phyloP scores from a whole-genome alignment of 768 basidiomycete species.

The Amanita rimosa region DNA sequence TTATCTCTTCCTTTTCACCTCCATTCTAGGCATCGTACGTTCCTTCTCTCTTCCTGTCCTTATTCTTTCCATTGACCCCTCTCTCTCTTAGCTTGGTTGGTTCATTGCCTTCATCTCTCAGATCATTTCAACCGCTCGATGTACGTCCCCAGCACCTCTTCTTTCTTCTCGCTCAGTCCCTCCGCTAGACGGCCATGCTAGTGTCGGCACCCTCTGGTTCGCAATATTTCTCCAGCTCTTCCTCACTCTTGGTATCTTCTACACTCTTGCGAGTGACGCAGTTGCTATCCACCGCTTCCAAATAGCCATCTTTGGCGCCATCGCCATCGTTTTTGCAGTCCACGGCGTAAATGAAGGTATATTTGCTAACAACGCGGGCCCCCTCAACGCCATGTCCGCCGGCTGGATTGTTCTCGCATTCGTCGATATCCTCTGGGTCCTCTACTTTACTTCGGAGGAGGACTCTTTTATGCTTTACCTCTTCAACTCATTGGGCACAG shows the following conservation, averaged over 20 bases:
- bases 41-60: conserved; percentile 8
- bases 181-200: conserved; percentile 26
- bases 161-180: background rate
- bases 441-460: conserved; percentile 96
- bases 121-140: conserved; percentile 44
- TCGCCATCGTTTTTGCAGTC: conserved; percentile 85
- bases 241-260: conserved; percentile 61
- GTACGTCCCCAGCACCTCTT: conserved; percentile 21
- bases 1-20: conserved; percentile 85
- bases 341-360: conserved; percentile 59
- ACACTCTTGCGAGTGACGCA: conserved; percentile 77
- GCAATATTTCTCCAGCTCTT: conserved; percentile 69
- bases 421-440: conserved; percentile 90
- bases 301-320: conserved; percentile 79
- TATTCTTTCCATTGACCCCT: conserved; percentile 3
- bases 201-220: conserved; percentile 70
- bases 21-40: conserved; percentile 68
- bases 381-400: conserved; percentile 76
- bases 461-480: conserved; percentile 77
- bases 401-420: conserved; percentile 92
- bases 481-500: conserved; percentile 83
- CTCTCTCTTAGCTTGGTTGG: conserved; percentile 46
- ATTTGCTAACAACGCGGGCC: conserved; percentile 30
- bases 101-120: conserved; percentile 72
- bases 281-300: conserved; percentile 90